Base-by-base conservation (phyloP, 2,329 filamentous ascomycete genomes). In the Aspergillus arachidicola region DNA sequence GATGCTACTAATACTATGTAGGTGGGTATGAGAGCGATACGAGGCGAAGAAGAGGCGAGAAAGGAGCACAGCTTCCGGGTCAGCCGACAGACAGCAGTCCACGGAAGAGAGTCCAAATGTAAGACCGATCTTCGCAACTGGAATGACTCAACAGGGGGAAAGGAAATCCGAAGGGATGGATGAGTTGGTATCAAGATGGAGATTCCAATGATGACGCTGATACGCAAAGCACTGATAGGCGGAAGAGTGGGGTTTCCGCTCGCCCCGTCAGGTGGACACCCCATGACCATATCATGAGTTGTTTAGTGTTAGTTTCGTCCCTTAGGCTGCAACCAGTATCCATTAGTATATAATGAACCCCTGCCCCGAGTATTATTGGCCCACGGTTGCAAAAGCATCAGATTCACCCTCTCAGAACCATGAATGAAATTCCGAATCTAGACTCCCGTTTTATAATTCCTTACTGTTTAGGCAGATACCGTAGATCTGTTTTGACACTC, bases 181-280 rank as follows among this genome's bases (percentile, higher is more conserved):
- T 59, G 32, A 59, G 45, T 59, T 53, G 30, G 30, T 36, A 19
- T 26, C 21, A 46, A 30, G 19, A 53, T 34, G 34, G 9, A 14
- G 45, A 41, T 11, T n/a, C 23, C 16, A 56, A 59, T 64, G 62
- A 65, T 68, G 67, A 67, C 61, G 67, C 57, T 53, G 59, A 62
- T 63, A 62, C 32, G 51, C 41, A 38, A 51, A 59, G 36, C 41
- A 64, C 65, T 65, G 65, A 64, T 66, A 66, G 64, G 64, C 57
- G 30, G 63, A 60, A 51, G 62, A 64, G 68, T 66, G 68, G 68
- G 68, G 68, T 57, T 34, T 60, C 59, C 48, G 48, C 28, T 28
- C 63, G 48, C 28, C 48, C 65, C 63, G 64, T 67, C 65, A 66
- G 61, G 65, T 68, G 65, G 62, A 64, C 57, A 61, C 57, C n/a